Percentiles rank a stretch among this genome's conserved stretches.
Conservation (phyloP, 1,284 basidiomycete genomes). For the Malassezia caprae region DNA sequence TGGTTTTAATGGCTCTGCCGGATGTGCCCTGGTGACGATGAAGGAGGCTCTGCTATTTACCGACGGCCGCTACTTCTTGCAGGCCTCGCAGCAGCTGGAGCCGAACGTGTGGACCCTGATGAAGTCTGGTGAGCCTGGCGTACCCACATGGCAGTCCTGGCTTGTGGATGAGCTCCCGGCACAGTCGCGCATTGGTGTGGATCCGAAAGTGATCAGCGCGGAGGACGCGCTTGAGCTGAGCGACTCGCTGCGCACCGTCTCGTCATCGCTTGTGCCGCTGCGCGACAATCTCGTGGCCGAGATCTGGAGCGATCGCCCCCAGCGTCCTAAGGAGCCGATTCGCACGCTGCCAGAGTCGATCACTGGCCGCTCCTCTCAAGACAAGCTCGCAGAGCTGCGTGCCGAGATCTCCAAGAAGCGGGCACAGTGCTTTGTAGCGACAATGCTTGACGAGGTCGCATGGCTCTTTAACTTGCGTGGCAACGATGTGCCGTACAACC, state of each 20-base stretch:
- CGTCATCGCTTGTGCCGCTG: conserved; percentile 45
- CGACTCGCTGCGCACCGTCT: conserved; percentile 21
- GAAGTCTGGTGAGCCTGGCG: conserved; percentile 66
- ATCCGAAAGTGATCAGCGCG: conserved; percentile 35
- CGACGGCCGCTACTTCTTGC: conserved; percentile 86
- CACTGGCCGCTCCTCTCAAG: conserved; percentile 51
- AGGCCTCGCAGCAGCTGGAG: conserved; percentile 81
- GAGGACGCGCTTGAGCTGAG: conserved; percentile 43
- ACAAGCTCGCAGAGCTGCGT: conserved; percentile 38
- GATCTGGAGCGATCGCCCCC: conserved; percentile 68
- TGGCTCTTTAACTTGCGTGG: conserved; percentile 90
- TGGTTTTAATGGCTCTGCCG: conserved; percentile 86
- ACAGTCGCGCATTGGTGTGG: conserved; percentile 34
- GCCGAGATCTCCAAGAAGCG: conserved; percentile 30
- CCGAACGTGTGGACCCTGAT: conserved; percentile 75
- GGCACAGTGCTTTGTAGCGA: conserved; percentile 37
- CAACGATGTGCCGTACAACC: conserved; percentile 79
- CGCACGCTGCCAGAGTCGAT: conserved; percentile 64
- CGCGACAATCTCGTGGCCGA: conserved; percentile 68
- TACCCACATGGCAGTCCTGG: conserved; percentile 67
- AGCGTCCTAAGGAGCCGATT: conserved; percentile 61
- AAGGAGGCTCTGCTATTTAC: conserved; percentile 61
- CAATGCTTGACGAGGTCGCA: conserved; percentile 45
- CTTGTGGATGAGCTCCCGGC: conserved; percentile 26
- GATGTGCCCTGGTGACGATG: conserved; percentile 63